phyloP scores from a whole-genome alignment of 257 asterid species.

The Coffea eugenioides region DNA sequence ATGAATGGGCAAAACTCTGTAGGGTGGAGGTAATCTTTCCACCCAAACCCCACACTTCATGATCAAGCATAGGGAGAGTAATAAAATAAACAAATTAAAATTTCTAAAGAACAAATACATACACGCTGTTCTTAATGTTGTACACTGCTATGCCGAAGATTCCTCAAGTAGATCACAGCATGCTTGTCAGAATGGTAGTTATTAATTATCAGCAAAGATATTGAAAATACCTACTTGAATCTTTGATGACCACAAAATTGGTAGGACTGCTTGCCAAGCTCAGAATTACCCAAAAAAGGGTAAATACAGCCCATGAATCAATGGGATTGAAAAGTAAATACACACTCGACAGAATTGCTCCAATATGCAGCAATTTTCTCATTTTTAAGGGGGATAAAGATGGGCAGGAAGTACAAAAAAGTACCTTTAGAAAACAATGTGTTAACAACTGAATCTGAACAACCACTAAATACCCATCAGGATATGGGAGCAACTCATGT shows the following conservation, averaged over 20 bases:
- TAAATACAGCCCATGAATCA: conserved; percentile 51
- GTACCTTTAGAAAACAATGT: conserved; percentile 29
- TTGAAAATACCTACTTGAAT: conserved; percentile 80
- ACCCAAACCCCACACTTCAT: conserved; percentile 45
- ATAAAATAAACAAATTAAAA: conserved; percentile 27
- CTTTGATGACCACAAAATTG: conserved; percentile 71
- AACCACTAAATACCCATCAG: conserved; percentile 55
- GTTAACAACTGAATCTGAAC: conserved; percentile 45
- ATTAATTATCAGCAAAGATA: conserved; percentile 48
- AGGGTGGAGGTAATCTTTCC: conserved; percentile 42
- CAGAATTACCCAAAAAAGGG: conserved; percentile 57
- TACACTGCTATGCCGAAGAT: conserved; percentile 41
- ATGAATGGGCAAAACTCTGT: conserved; percentile 61
- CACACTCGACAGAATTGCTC: conserved; percentile 33
- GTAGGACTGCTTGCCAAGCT: conserved; percentile 83
- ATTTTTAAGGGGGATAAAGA: conserved; percentile 23
- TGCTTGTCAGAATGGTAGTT: conserved; percentile 45
- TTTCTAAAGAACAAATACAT: conserved; percentile 48
- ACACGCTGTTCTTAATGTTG: conserved; percentile 55
- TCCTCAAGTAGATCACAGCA: conserved; percentile 53
- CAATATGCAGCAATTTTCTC: conserved; percentile 9
- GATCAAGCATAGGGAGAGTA: conserved; percentile 38
- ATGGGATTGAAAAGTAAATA: conserved; percentile 42
- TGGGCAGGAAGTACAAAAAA: conserved; percentile 18
- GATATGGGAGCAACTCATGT: conserved; percentile 47